Percentiles rank a stretch among this genome's conserved stretches.
Evolutionary conservation across 169 alveolate species (phyloP).

Genomic region (Eimeria falciformis): DNA sequence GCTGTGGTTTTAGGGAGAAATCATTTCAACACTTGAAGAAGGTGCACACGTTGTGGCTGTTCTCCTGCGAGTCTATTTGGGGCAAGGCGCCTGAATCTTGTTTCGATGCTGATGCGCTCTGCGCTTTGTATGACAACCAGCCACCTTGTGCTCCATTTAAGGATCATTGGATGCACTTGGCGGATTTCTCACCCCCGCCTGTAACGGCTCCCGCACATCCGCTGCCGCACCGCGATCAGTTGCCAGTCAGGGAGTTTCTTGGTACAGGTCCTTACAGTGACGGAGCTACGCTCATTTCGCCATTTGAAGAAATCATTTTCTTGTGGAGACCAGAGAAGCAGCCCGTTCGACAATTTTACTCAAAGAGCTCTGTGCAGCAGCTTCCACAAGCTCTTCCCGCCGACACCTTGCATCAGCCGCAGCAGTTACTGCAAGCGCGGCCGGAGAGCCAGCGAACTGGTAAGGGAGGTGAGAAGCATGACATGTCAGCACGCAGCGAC

Average conservation of each 20-base stretch:
- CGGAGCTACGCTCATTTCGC: constrained; percentile 90
- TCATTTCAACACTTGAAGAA: constrained; percentile 55
- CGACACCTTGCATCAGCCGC: constrained; percentile 2
- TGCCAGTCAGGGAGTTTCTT: constrained; percentile 85
- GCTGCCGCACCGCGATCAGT: constrained; percentile 48
- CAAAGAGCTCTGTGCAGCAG: constrained; percentile 1
- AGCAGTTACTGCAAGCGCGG: constrained; percentile 52
- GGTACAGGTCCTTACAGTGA: constrained; percentile 92
- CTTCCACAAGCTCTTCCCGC: constrained; percentile 11
- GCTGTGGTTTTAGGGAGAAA: constrained; percentile 43
- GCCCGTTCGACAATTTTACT: constrained; percentile 82
- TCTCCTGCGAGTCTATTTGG: constrained; percentile 93
- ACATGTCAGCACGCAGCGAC: constrained; percentile 41
- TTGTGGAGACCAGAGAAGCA: constrained; percentile 88
- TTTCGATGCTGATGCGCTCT: constrained; percentile 91
- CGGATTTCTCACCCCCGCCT: constrained; percentile 52
- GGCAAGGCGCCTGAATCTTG: constrained; percentile 84
- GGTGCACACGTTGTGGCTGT: constrained; percentile 94
- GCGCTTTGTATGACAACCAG: constrained; percentile 89
- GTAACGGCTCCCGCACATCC: constrained; percentile 60
- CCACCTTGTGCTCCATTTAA: constrained; percentile 92
- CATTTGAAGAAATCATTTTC: constrained; percentile 86
- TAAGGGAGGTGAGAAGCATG: constrained; percentile 42
- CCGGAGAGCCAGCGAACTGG: constrained; percentile 31
- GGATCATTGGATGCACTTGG: constrained; percentile 90